Evolutionary conservation across 2,329 filamentous ascomycete species (phyloP), one percentile per base, ranked within the genome.

Genomic region (Leptographium radiaticola): DNA sequence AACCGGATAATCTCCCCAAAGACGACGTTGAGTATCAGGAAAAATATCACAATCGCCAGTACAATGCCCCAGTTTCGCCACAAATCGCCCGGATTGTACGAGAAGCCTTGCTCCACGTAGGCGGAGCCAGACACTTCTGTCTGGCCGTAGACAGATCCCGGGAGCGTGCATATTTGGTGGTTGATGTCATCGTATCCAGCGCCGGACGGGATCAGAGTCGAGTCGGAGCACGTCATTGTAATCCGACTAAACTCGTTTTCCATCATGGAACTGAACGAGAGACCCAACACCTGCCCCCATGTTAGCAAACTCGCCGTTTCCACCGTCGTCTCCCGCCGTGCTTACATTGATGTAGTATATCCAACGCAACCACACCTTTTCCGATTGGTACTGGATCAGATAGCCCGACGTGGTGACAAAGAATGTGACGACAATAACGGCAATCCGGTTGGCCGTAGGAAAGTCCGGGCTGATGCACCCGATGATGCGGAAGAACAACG

Each of bases 41-140:
- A 95, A 56, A 81, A 81, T 43, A 84, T 68, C 53, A 94, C 87
- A 57, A 94, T 77, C 2, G 75, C 81, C 12, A 89, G 65, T 56
- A 94, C 82, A 58, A 95, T 93, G 1, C 86, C 87, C 65, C 86
- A 87, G 67, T 93, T 89, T 44, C 87, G 77, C 89, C 89, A 94
- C 1, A 93, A 72, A 51, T 91, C 79, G 1, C 71, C 68, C 0
- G 77, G 75, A 13, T 71, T 66, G 68, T 90, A 94, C 0, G 76
- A 75, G 66, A 87, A 95, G 0, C 75, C 80, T 25, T 80, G 68
- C 0, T 76, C 72, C 56, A 95, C 79, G 64, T 95, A 95, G 15
- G 74, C 76, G 0, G 71, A 69, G 4, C 89, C 89, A 1, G 76
- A 74, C 0, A 95, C 79, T 11, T 73, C 63, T 1, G 73, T 67